These are phyloP conservation scores for Neonectria punicea DNA, from an alignment of 2,329 filamentous ascomycete species.

Conservation along the genomic window DNA sequence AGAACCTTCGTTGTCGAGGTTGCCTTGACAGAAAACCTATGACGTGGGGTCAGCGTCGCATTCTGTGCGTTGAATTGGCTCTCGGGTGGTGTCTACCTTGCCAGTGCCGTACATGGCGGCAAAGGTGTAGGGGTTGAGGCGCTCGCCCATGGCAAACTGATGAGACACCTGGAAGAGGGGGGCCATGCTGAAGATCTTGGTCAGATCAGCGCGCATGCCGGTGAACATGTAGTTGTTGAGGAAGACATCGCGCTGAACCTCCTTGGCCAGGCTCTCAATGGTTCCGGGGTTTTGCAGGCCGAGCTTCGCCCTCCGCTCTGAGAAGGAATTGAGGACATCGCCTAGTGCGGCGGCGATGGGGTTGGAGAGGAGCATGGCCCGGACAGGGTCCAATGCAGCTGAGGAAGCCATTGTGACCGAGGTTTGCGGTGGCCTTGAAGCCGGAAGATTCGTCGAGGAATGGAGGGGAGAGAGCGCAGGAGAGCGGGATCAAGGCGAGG, in stretches of 20 bases:
- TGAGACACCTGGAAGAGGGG: conserved; percentile 98
- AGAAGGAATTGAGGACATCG: conserved; percentile 84
- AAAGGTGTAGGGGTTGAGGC: conserved; percentile 93
- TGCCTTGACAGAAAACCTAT: conserved; percentile 95
- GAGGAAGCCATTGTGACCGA: conserved; percentile 62
- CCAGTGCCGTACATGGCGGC: conserved; percentile 92
- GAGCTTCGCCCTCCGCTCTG: conserved; percentile 85
- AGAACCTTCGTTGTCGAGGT: conserved; percentile 90
- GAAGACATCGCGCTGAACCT: conserved; percentile 96
- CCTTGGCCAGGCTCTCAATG: conserved; percentile 87
- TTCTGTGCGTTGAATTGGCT: conserved; percentile 15
- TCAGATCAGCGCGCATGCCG: conserved; percentile 93
- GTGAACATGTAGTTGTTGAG: conserved; percentile 97
- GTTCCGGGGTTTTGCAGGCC: conserved; percentile 93
- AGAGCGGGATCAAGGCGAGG: conserved; percentile 29
- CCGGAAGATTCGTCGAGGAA: conserved; percentile 39
- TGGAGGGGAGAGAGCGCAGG: conserved; percentile 32
- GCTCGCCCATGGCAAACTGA: conserved; percentile 94
- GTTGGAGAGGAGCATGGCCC: conserved; percentile 77
- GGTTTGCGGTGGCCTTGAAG: conserved; percentile 42
- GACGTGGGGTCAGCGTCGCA: conserved; percentile 32
- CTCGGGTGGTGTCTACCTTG: conserved; percentile 68
- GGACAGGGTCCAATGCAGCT: conserved; percentile 60
- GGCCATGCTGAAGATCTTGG: conserved; percentile 92
- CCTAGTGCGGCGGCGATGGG: conserved; percentile 74